Base-by-base conservation (phyloP, 352 stramenopile species). In the Achlya hypogyna region DNA sequence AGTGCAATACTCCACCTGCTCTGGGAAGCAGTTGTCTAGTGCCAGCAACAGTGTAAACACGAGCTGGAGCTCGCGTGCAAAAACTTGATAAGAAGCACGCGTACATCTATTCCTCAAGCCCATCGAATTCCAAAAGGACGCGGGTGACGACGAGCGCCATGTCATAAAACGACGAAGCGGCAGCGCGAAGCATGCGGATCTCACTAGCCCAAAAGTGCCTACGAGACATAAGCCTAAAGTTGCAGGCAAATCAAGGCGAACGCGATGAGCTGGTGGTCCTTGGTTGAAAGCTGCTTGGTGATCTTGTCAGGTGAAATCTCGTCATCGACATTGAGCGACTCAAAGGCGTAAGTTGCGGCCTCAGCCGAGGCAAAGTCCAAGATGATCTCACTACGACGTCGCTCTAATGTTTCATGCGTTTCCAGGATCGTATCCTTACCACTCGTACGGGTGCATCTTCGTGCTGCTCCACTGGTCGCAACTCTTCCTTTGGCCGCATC, bases 281-380 rank as follows among this genome's bases (percentile, higher is more conserved):
- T 70, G 12, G 90, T 75, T 18, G 72, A 75, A 27, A 95, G 74
- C 47, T 75, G 78, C 58, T 82, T 84, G 71, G 86, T 77, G 71
- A 95, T 93, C 68, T 95, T 95, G 27, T 91, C 82, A 0, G 86
- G 86, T 62, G 92, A 85, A 53, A 95, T 82, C 75, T 95, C 86
- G 31, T 79, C 78, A 73, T 95, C 86, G n/a, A 95, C 86, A 69
- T 88, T 75, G n/a, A 95, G 78, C 62, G 82, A 92, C 69, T 88
- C 75, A 63, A 87, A 76, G 40, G 82, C 86, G 64, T 88, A 78
- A 70, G 82, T 62, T 8, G 84, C 84, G 63, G 91, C 84, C 31
- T 83, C 73, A 3, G 77, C 70, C 31, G 83, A 78, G 8, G 81
- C 80, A 66, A 91, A 93, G 54, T 67, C 76, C 69, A 93, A 63